Percentiles rank a stretch among this genome's conserved stretches.
These are phyloP conservation scores for Blastobotrys parvus DNA, from an alignment of 805 yeast genomes.

Conservation along the genomic window DNA sequence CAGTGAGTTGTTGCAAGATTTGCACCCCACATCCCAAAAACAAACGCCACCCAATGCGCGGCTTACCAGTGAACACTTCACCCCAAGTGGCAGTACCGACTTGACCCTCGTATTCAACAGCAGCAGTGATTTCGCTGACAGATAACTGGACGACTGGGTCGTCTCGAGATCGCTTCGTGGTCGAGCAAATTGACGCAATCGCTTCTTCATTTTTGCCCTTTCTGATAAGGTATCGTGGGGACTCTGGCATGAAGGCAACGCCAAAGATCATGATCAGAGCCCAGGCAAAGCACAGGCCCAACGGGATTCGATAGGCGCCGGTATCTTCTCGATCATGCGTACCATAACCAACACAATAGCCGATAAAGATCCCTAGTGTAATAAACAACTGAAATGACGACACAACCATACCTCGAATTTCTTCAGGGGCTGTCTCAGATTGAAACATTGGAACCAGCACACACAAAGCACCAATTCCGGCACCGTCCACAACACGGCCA, in stretches of 20 bases:
- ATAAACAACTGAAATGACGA: conserved; percentile 26
- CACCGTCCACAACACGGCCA: conserved; percentile 45
- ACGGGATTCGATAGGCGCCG: conserved; percentile 32
- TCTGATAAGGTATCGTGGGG: conserved; percentile 33
- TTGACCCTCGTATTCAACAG: conserved; percentile 22
- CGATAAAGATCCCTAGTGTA: conserved; percentile 22
- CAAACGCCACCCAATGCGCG: conserved; percentile 32
- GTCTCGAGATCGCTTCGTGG: conserved; percentile 25
- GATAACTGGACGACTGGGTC: conserved; percentile 34
- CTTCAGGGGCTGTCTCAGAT: conserved; percentile 36
- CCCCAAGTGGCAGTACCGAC: conserved; percentile 24
- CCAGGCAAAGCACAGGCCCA: conserved; percentile 41
- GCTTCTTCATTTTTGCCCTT: conserved; percentile 27
- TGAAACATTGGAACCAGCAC: conserved; percentile 46
- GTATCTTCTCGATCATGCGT: conserved; percentile 17
- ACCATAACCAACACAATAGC: conserved; percentile 11
- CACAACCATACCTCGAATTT: conserved; percentile 28
- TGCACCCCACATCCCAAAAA: conserved; percentile 44
- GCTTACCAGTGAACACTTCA: conserved; percentile 40
- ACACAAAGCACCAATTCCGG: conserved; percentile 48
- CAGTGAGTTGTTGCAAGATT: conserved; percentile 54
- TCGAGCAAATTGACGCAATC: conserved; percentile 13
- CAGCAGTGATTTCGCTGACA: conserved; percentile 38
- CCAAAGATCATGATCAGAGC: conserved; percentile 37
- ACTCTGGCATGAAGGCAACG: conserved; percentile 39